These are phyloP conservation scores for Rickenella mellea DNA, from an alignment of 768 basidiomycete species.

Conservation along the genomic window DNA sequence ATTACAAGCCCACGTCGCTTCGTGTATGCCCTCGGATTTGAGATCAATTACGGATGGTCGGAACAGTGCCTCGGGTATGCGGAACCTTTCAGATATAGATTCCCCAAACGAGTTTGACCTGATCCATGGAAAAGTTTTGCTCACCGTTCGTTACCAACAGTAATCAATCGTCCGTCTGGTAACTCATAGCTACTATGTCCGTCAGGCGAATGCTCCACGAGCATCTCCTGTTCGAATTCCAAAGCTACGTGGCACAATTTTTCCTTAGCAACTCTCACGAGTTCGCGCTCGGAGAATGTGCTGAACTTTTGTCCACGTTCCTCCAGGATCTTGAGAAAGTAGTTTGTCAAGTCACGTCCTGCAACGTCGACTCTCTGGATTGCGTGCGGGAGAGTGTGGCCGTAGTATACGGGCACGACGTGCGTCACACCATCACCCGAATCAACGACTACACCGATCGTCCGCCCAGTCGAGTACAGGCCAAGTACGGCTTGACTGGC, in stretches of 20 bases:
- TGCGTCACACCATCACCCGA: conserved; percentile 96
- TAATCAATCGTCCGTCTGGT: conserved; percentile 90
- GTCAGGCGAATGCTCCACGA: conserved; percentile 80
- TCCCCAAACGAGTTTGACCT: neutral
- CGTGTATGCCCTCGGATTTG: conserved; percentile 79
- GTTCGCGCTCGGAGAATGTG: conserved; percentile 88
- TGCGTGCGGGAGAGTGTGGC: conserved; percentile 86
- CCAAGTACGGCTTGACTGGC: conserved; percentile 67
- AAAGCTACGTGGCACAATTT: conserved; percentile 90
- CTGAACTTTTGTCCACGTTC: conserved; percentile 94
- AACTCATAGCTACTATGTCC: conserved; percentile 92
- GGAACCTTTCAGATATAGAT: conserved; percentile 30
- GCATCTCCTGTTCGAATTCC: conserved; percentile 90
- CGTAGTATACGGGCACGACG: conserved; percentile 96
- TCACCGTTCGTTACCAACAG: conserved; percentile 60
- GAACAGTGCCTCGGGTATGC: conserved; percentile 48
- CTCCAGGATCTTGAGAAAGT: conserved; percentile 73
- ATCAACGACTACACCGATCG: conserved; percentile 90
- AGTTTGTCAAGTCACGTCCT: conserved; percentile 85
- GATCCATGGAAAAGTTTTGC: conserved; percentile 6
- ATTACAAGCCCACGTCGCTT: conserved; percentile 39
- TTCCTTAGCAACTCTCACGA: conserved; percentile 93
- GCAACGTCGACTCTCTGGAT: conserved; percentile 89
- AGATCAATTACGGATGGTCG: conserved; percentile 52
- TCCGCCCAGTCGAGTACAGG: conserved; percentile 88